Conservation (phyloP, 257 asterid species). For the Echites panduratus region DNA sequence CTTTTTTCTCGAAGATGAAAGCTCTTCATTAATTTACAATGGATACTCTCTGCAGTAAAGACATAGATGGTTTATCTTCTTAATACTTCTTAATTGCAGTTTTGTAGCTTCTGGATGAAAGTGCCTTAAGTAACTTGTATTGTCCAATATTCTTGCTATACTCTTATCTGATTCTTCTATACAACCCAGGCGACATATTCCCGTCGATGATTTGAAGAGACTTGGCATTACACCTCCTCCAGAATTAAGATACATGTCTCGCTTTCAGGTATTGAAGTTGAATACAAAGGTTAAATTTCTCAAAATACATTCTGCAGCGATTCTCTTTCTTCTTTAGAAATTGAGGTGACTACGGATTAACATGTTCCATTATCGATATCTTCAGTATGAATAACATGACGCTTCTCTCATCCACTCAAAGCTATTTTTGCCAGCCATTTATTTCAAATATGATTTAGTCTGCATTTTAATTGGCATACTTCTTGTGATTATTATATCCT, state of each 20-base stretch:
- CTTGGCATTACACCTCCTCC: slow-evolving; percentile 93
- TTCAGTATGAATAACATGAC: too few relatives aligned
- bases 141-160: neutral
- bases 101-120: neutral
- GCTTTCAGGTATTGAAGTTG: slow-evolving; percentile 48
- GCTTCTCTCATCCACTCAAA: too few relatives aligned
- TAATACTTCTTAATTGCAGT: neutral
- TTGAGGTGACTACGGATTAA: too few relatives aligned
- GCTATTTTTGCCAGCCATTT: too few relatives aligned
- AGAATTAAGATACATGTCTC: slow-evolving; percentile 79
- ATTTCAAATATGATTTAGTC: neutral
- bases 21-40: too few relatives aligned
- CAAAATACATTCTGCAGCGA: too few relatives aligned
- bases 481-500: too few relatives aligned
- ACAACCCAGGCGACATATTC: slow-evolving; percentile 60
- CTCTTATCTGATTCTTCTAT: slow-evolving; percentile 1
- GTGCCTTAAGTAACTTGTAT: neutral
- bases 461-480: neutral
- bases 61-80: neutral
- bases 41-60: neutral
- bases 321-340: too few relatives aligned
- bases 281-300: too few relatives aligned
- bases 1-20: too few relatives aligned
- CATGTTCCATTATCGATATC: too few relatives aligned
- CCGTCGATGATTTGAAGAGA: slow-evolving; percentile 72